These are phyloP conservation scores for Nemania sp. DNA, from an alignment of 2,329 filamentous ascomycete species.

Conservation along the genomic window DNA sequence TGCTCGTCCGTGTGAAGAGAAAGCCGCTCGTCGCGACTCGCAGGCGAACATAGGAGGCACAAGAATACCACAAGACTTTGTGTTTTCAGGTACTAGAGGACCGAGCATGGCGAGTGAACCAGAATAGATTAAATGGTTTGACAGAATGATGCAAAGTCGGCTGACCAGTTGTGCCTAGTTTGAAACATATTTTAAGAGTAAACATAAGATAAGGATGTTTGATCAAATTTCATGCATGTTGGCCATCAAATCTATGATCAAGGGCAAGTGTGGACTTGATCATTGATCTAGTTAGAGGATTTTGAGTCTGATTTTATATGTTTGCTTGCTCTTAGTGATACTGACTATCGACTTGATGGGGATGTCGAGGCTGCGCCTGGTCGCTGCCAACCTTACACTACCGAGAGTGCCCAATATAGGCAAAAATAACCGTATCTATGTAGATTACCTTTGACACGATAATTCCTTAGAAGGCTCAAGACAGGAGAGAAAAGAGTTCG, in stretches of 20 bases:
- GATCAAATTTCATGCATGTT: neutral
- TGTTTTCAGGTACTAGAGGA: neutral
- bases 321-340: neutral
- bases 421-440: neutral
- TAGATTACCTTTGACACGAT: neutral
- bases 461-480: neutral
- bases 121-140: conserved; percentile 13
- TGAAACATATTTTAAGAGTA: neutral
- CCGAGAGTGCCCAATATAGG: conserved; percentile 1
- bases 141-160: conserved; percentile 11
- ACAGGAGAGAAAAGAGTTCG: neutral
- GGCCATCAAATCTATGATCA: neutral
- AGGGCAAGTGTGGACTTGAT: neutral
- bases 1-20: no score
- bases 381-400: neutral
- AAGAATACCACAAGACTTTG: neutral
- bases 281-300: neutral
- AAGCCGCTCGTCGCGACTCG: neutral
- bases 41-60: neutral
- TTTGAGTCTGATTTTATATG: neutral
- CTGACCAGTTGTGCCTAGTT: neutral
- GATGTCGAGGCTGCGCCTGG: neutral
- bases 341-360: neutral
- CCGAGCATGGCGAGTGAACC: neutral
- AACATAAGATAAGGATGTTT: neutral